Evolutionary conservation across 345 rosid genomes (phyloP).

Genomic region (Eucalyptus grandis): DNA sequence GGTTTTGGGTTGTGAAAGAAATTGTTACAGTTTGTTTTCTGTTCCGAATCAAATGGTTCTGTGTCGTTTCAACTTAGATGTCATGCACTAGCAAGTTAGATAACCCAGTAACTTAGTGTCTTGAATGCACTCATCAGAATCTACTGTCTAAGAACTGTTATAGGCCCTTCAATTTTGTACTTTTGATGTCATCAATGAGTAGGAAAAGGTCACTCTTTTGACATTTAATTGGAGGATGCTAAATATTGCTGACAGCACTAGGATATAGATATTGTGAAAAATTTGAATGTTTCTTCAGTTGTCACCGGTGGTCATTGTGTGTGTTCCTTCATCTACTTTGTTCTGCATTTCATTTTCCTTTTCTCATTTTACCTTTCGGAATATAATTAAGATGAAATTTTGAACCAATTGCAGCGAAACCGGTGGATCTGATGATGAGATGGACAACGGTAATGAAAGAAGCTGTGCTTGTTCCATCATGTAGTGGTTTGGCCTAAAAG

Average conservation of each 20-base stretch:
- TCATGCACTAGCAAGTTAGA: neutral
- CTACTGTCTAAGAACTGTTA: neutral
- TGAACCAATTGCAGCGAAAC: conserved; percentile 39
- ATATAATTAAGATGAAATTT: neutral
- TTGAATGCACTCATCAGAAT: neutral
- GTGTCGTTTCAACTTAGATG: neutral
- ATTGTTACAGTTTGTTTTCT: neutral
- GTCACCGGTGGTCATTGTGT: neutral
- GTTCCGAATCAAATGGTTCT: neutral
- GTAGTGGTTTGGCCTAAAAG: conserved; percentile 10
- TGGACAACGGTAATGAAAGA: conserved; percentile 35
- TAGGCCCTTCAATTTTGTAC: neutral
- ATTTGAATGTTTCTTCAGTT: neutral
- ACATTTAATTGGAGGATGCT: neutral
- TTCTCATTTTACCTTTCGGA: neutral
- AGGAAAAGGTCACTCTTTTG: neutral
- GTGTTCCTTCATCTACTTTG: neutral
- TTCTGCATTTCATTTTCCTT: neutral
- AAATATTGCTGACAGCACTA: neutral
- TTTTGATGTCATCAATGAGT: neutral
- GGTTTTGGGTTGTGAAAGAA: neutral
- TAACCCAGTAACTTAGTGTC: neutral
- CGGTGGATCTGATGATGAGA: conserved; percentile 47
- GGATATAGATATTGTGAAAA: neutral
- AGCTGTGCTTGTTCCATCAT: conserved; percentile 55